Conservation (phyloP, 2,329 filamentous ascomycete genomes). For the Capronia americana region DNA sequence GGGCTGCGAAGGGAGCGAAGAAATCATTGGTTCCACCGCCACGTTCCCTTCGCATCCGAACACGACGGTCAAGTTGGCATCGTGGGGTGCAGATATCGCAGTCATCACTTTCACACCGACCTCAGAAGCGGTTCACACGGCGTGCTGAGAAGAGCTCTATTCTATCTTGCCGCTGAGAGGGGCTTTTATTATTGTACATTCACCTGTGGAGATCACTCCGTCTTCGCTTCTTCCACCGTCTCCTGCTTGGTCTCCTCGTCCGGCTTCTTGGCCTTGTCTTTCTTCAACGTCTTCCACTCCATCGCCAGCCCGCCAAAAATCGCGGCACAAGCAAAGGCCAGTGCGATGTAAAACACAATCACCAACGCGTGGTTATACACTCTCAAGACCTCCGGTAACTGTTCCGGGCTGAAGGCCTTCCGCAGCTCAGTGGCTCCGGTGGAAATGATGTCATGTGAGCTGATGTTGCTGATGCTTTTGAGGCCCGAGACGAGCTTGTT, state of each 20-base stretch:
- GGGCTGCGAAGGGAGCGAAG: background rate
- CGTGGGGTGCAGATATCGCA: background rate
- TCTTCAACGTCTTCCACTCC: constrained; percentile 43
- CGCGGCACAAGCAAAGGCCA: constrained; percentile 39
- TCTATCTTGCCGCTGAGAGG: no score
- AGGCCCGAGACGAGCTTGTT: constrained; percentile 39
- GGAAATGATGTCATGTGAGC: constrained; percentile 39
- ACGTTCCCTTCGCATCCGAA: constrained; percentile 5
- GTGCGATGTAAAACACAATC: constrained; percentile 38
- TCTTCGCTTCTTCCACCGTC: background rate
- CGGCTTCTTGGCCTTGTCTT: constrained; percentile 24
- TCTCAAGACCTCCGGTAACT: constrained; percentile 40
- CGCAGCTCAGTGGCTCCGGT: constrained; percentile 41
- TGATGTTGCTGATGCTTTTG: constrained; percentile 28
- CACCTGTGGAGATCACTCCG: background rate
- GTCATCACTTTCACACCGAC: background rate
- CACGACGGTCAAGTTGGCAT: background rate
- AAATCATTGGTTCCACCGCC: background rate
- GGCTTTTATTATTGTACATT: background rate
- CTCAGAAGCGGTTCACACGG: background rate
- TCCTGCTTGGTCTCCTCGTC: constrained; percentile 2
- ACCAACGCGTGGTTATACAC: constrained; percentile 38
- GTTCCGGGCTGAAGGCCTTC: constrained; percentile 37
- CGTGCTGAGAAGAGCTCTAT: background rate
- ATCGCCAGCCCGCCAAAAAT: constrained; percentile 39